phyloP scores from a whole-genome alignment of 2,329 filamentous ascomycete genomes.

The Sporothrix mexicana region DNA sequence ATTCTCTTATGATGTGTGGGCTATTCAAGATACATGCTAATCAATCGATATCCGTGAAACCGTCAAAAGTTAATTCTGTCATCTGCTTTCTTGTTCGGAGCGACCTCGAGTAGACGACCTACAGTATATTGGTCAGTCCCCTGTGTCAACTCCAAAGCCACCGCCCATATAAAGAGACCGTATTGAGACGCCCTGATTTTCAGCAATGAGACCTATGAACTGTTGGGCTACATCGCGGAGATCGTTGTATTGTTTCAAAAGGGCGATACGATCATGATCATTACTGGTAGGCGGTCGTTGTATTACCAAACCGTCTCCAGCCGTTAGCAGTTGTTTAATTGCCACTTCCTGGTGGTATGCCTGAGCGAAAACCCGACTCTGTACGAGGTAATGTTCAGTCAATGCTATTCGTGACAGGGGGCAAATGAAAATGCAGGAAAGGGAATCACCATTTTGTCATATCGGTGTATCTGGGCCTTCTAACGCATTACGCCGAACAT shows the following conservation, averaged over 20 bases:
- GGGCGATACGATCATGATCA: constrained; percentile 40
- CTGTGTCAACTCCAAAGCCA: constrained; percentile 44
- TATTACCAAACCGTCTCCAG: background rate
- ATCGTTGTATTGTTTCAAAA: constrained; percentile 48
- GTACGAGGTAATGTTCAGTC: background rate
- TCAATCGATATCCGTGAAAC: background rate
- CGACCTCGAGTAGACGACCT: too few species aligned
- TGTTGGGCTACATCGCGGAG: constrained; percentile 49
- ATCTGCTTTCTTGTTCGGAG: too few species aligned
- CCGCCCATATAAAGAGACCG: constrained; percentile 43
- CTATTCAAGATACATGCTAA: too few species aligned
- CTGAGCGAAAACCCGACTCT: constrained; percentile 32
- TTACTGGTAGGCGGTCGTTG: background rate
- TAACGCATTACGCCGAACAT: background rate
- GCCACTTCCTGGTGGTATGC: constrained; percentile 24
- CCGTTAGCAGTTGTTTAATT: background rate
- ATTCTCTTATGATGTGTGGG: too few species aligned
- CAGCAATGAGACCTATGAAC: constrained; percentile 48
- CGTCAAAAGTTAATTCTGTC: background rate
- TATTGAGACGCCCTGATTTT: constrained; percentile 45
- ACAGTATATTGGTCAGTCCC: constrained; percentile 27
- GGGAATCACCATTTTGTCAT: constrained; percentile 31
- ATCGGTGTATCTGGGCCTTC: constrained; percentile 17
- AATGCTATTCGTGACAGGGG: too few species aligned
- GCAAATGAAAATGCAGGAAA: background rate